Evolutionary conservation across 2,329 filamentous ascomycete species (phyloP), one percentile per base, ranked within the genome.

Genomic region (Fusarium sp.): DNA sequence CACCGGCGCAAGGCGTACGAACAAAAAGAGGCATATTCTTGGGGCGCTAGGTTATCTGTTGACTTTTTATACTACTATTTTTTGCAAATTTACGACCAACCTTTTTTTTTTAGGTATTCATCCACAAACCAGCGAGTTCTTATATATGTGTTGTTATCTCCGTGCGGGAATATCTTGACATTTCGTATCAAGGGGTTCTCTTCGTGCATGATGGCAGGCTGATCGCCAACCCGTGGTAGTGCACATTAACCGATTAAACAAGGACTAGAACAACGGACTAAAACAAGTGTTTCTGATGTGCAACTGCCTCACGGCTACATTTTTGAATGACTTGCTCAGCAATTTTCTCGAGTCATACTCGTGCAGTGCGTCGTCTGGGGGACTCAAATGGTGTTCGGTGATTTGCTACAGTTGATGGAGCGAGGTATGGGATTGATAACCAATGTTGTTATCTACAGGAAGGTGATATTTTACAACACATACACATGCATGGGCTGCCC

Each of bases 1-100:
- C 72, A 78, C 70, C 73, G 78, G 78, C 78, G 78, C 78, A 79
- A 75, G 78, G 78, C 77, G 78, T 75, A 79, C 72, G 73, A 73
- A 77, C 72, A 74, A 78, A 77, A 76, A 75, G 68, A 76, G 75
- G 75, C 73, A 78, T 78, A 71, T 76, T 74, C 70, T 68, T 73
- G 76, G 76, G 78, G 78, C 76, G 78, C 76, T 77, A 71, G 75
- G 75, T 76, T 74, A 72, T 75, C 65, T 69, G 74, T 75, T 76
- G 73, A 76, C 72, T 75, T 78, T 77, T 77, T 76, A 76, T 75
- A 72, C 66, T 68, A 74, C 68, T 72, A 70, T 71, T 46, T 60
- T 33, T 33, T 57, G 52, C 71, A 52, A 71, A 63, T 64, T 68
- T 59, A 68, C 63, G 61, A 68, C 62, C 58, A 69, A 69, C 56